Evolutionary conservation across 73 alveolate genomes (phyloP).

Genomic region (Breviolum minutum): DNA sequence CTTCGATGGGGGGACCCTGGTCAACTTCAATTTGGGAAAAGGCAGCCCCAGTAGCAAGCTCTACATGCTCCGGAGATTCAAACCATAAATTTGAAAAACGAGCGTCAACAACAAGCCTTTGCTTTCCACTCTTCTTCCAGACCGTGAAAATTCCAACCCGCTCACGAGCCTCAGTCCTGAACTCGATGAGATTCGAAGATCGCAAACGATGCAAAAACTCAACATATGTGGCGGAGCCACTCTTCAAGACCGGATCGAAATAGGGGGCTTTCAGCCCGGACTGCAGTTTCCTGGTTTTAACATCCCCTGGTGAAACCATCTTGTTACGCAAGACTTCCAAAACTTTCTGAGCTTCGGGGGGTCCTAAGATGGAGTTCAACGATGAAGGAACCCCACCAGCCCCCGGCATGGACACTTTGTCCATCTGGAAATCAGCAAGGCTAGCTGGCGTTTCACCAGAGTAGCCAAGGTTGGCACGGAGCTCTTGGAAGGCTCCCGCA

Average conservation of each 20-base stretch:
- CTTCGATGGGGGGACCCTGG: constrained; percentile 14
- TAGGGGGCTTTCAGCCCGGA: constrained; percentile 8
- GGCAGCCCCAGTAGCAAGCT: constrained; percentile 57
- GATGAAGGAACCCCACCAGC: constrained; percentile 42
- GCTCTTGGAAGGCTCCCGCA: constrained; percentile 57
- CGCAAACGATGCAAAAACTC: background rate
- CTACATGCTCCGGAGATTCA: background rate
- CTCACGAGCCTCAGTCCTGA: constrained; percentile 17
- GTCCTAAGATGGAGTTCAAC: constrained; percentile 44
- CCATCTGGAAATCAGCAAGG: constrained; percentile 25
- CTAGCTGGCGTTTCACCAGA: constrained; percentile 38
- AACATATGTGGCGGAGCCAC: background rate
- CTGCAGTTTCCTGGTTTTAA: background rate
- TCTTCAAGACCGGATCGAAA: constrained; percentile 34
- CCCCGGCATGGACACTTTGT: constrained; percentile 29
- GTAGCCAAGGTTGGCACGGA: constrained; percentile 24
- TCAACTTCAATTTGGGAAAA: constrained; percentile 41
- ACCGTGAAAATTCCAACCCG: constrained; percentile 35
- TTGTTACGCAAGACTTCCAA: background rate
- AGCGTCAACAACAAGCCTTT: constrained; percentile 38
- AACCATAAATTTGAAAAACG: constrained; percentile 33
- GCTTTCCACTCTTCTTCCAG: constrained; percentile 75
- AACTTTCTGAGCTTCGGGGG: constrained; percentile 13
- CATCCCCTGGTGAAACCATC: background rate
- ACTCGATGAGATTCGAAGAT: background rate